Evolutionary conservation across 225 moss, liverwort and hornwort genomes (phyloP).

Genomic region (Marchantia paleacea): DNA sequence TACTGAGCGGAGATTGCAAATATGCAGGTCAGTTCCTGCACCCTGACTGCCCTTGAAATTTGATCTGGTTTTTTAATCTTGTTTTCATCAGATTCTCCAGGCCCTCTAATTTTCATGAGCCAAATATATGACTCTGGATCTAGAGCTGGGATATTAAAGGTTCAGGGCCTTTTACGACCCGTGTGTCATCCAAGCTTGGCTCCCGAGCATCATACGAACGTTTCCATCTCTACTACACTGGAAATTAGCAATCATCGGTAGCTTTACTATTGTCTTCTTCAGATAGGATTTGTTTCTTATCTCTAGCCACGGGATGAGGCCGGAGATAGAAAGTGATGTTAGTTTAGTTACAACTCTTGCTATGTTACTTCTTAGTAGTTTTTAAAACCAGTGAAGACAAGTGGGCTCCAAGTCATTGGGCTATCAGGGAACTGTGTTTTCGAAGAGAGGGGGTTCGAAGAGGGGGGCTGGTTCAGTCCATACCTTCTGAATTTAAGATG

Average conservation of each 20-base stretch:
- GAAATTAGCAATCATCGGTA: no score
- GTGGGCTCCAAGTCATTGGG: not conserved
- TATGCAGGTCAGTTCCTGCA: conserved; percentile 67
- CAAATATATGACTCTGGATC: no score
- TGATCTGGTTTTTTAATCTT: not conserved
- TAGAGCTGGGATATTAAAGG: no score
- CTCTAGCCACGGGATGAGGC: no score
- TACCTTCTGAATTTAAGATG: conserved; percentile 26
- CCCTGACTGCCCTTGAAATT: not conserved
- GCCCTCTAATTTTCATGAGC: no score
- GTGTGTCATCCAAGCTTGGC: no score
- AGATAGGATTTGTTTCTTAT: no score
- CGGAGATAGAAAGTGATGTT: no score
- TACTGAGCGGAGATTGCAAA: conserved; percentile 59
- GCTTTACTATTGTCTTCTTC: no score
- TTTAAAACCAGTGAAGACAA: not conserved
- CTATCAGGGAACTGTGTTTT: not conserved
- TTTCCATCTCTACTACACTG: no score
- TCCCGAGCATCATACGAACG: no score
- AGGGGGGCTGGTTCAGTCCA: not conserved
- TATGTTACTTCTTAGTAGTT: not conserved
- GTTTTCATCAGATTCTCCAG: not conserved
- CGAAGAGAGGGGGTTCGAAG: not conserved
- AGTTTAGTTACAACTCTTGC: not conserved
- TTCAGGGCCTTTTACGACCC: no score